Evolutionary conservation across 257 asterid species (phyloP).

Genomic region (Linderniella brevidens): DNA sequence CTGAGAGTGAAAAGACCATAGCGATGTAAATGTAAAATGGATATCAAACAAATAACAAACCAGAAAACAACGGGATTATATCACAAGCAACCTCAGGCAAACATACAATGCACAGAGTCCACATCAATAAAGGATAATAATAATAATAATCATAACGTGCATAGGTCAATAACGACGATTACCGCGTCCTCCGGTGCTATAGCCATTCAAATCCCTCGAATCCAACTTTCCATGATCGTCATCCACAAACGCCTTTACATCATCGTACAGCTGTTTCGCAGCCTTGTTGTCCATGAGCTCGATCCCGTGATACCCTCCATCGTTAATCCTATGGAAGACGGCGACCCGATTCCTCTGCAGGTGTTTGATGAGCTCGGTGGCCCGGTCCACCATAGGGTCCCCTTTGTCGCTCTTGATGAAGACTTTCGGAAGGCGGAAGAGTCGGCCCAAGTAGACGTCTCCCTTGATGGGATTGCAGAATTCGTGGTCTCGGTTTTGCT

Average conservation of each 20-base stretch:
- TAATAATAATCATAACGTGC: too few species aligned
- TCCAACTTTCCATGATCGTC: neutral
- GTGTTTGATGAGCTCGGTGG: slow-evolving; percentile 8
- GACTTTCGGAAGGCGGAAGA: slow-evolving; percentile 13
- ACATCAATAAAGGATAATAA: too few species aligned
- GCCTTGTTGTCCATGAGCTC: slow-evolving; percentile 9
- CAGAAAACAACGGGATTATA: too few species aligned
- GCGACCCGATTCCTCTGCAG: slow-evolving; percentile 9
- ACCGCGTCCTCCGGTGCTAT: neutral
- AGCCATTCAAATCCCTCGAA: neutral
- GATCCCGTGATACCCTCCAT: slow-evolving; percentile 16
- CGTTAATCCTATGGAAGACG: slow-evolving; percentile 10
- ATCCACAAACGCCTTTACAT: slow-evolving; percentile 13
- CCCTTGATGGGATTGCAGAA: slow-evolving; percentile 24
- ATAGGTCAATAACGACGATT: neutral
- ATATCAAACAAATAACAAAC: too few species aligned
- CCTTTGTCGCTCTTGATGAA: slow-evolving; percentile 15
- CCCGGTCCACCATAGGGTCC: slow-evolving; percentile 17
- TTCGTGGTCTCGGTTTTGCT: slow-evolving; percentile 17
- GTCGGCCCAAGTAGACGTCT: slow-evolving; percentile 13
- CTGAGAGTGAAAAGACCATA: too few species aligned
- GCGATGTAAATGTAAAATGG: too few species aligned
- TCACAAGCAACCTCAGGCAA: too few species aligned
- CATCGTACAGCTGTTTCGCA: slow-evolving; percentile 13
- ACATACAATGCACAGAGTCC: too few species aligned